A percentile compares a stretch with the other conserved stretches of the same genome.
These are phyloP conservation scores for Paspalum notatum DNA, from an alignment of 176 grass and related monocot genomes.

Conservation along the genomic window DNA sequence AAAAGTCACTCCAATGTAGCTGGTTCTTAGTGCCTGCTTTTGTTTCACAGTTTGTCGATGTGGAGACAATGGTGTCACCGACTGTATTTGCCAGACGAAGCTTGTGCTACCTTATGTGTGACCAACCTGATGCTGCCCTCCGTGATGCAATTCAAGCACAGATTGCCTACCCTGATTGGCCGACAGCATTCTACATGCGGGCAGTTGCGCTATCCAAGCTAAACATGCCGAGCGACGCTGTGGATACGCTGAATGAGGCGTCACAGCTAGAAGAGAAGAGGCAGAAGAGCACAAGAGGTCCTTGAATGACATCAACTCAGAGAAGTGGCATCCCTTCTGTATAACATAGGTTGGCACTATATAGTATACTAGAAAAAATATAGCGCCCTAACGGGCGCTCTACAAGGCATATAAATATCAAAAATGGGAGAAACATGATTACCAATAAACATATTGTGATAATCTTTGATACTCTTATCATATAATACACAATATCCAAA, in stretches of 20 bases:
- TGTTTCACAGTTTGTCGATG: slow-evolving; percentile 74
- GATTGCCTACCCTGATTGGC: slow-evolving; percentile 82
- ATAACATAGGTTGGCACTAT: slow-evolving; percentile 9
- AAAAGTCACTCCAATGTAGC: neutral
- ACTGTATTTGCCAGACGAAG: slow-evolving; percentile 88
- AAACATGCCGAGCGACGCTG: slow-evolving; percentile 83
- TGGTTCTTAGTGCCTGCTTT: slow-evolving; percentile 6
- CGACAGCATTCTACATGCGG: slow-evolving; percentile 97
- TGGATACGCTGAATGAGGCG: slow-evolving; percentile 89
- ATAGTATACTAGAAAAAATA: neutral
- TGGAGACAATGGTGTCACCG: slow-evolving; percentile 90
- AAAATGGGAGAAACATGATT: too few species aligned
- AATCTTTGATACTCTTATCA: too few species aligned
- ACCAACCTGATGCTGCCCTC: slow-evolving; percentile 87
- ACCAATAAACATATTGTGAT: too few species aligned
- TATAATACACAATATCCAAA: too few species aligned
- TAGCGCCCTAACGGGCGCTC: too few species aligned
- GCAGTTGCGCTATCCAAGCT: slow-evolving; percentile 84
- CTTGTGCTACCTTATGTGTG: slow-evolving; percentile 91
- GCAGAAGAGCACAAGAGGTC: slow-evolving; percentile 58
- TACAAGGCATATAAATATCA: too few species aligned
- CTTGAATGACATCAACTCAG: slow-evolving; percentile 33
- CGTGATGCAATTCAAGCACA: slow-evolving; percentile 97
- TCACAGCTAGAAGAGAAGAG: slow-evolving; percentile 90
- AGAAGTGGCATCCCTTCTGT: slow-evolving; percentile 25